Evolutionary conservation across 495 filamentous ascomycete genomes (phyloP).

Genomic region (Penicillium taxi): DNA sequence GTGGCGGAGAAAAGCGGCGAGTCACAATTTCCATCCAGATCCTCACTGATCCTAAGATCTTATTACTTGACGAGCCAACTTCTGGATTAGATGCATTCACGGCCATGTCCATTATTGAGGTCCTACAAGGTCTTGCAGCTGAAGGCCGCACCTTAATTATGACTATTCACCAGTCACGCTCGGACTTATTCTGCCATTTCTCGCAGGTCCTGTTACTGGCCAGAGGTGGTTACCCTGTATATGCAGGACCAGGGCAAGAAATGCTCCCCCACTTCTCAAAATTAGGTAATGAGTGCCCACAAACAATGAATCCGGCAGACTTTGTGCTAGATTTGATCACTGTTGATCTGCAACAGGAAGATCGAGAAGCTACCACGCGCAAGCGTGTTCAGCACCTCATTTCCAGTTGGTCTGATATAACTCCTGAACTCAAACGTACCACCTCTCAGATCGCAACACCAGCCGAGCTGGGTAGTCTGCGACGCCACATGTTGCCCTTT

Average conservation of each 20-base stretch:
- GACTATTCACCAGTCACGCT: slow-evolving; percentile 69
- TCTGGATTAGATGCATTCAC: slow-evolving; percentile 71
- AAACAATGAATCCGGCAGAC: slow-evolving; percentile 64
- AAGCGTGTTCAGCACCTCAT: slow-evolving; percentile 53
- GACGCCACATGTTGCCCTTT: slow-evolving; percentile 53
- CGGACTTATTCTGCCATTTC: slow-evolving; percentile 62
- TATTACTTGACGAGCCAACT: slow-evolving; percentile 68
- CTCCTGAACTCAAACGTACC: slow-evolving; percentile 14
- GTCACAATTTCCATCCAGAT: slow-evolving; percentile 71
- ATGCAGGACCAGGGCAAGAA: slow-evolving; percentile 52
- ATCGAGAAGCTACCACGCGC: slow-evolving; percentile 50
- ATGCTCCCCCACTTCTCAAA: slow-evolving; percentile 58
- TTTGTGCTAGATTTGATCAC: slow-evolving; percentile 71
- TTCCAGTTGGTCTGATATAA: slow-evolving; percentile 24
- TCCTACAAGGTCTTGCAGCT: slow-evolving; percentile 57
- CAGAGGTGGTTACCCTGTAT: slow-evolving; percentile 57
- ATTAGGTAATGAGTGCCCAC: slow-evolving; percentile 54
- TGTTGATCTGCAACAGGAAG: slow-evolving; percentile 56
- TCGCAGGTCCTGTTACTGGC: slow-evolving; percentile 62
- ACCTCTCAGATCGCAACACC: slow-evolving; percentile 50
- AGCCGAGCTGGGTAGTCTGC: slow-evolving; percentile 59
- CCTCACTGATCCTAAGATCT: slow-evolving; percentile 59
- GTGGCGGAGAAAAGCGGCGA: slow-evolving; percentile 66
- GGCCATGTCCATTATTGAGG: slow-evolving; percentile 64
- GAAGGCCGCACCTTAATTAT: slow-evolving; percentile 67